Percentiles rank a stretch among this genome's conserved stretches.
These are phyloP conservation scores for Ustilago sp. DNA, from an alignment of 1,284 basidiomycete species.

Conservation along the genomic window DNA sequence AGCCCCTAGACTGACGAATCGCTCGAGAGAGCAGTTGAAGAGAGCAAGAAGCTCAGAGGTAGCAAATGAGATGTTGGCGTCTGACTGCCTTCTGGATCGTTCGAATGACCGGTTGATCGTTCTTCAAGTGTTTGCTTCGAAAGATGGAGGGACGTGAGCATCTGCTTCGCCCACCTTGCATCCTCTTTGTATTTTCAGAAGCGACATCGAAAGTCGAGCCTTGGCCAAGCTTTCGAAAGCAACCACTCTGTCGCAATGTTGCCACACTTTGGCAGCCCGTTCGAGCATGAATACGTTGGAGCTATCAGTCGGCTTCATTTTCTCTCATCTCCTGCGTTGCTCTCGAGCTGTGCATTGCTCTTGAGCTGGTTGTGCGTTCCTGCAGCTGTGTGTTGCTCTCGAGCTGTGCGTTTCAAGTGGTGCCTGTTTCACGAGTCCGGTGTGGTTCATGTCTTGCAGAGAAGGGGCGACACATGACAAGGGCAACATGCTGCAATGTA, in stretches of 20 bases:
- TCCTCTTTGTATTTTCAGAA: background rate
- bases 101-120: background rate
- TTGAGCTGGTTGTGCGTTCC: too few species aligned
- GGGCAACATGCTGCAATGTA: too few species aligned
- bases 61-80: background rate
- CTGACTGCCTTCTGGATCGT: background rate
- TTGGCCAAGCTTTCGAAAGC: background rate
- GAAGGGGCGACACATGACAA: too few species aligned
- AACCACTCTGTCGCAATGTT: background rate
- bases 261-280: background rate
- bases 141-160: background rate
- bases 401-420: too few species aligned
- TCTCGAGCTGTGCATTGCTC: too few species aligned
- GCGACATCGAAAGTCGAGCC: background rate
- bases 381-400: too few species aligned
- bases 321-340: too few species aligned
- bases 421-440: too few species aligned
- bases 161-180: background rate
- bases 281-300: background rate
- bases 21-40: background rate
- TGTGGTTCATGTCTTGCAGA: too few species aligned
- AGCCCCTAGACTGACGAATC: background rate
- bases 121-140: constrained; percentile 1
- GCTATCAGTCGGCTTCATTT: too few species aligned
- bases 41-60: background rate